Evolutionary conservation across 768 basidiomycete genomes (phyloP), one percentile per base, ranked within the genome.

Genomic region (Chalciporus chontae): DNA sequence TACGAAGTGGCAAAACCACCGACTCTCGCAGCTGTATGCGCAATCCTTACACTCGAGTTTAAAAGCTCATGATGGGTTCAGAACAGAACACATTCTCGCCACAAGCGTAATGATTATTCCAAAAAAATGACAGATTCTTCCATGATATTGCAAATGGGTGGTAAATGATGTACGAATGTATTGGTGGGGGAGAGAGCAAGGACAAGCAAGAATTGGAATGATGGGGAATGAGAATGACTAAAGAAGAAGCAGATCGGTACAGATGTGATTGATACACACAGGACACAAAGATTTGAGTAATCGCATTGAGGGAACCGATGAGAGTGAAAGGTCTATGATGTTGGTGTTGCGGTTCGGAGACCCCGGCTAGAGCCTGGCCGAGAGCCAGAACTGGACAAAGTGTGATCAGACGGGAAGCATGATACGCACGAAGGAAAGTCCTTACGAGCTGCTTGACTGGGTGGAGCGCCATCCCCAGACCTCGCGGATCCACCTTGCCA

Each of bases 401-500:
- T 40, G 32, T 9, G 26, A 43, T 24, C 27, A 31, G 24, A 26
- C n/a, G 21, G 50, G 2, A 54, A 37, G 14, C 18, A 21, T n/a
- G 24, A 34, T 6, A 23, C 24, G 26, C 5, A 38, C 15, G 21
- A 38, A 8, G n/a, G 32, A 46, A 21, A 21, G 8, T 29, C 31
- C 68, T 43, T 40, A 67, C 66, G 46, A 17, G 45, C 59, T 57
- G 36, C 47, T 58, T 34, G 67, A 65, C 65, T 44, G 50, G 17
- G 77, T 27, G 60, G 67, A 77, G 45, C 77, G 76, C 88, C 88
- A 91, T 50, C 78, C 82, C 87, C 88, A 92, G 37, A 93, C 85
- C 62, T 87, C 77, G 54, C 84, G 77, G 50, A 93, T 85, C 91
- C 91, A 95, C 61, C 80, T 82, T 7, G 83, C 86, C 90, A 95